A percentile compares a stretch with the other conserved stretches of the same genome.
Evolutionary conservation across 495 filamentous ascomycete species (phyloP).

Genomic region (Aspergillus hancockii): DNA sequence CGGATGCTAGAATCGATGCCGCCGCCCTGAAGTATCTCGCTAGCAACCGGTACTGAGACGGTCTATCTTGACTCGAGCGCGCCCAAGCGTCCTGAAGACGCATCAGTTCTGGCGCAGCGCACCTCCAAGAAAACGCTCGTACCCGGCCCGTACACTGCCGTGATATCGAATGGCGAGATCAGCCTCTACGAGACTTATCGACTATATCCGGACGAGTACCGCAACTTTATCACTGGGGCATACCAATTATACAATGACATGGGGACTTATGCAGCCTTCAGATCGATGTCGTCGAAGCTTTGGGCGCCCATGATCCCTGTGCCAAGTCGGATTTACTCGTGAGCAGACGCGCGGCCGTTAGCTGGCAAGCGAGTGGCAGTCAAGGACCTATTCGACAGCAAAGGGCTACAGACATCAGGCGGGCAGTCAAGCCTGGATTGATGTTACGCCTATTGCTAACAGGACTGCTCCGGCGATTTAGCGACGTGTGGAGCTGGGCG

Average conservation of each 20-base stretch:
- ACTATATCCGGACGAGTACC: constrained; percentile 48
- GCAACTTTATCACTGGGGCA: constrained; percentile 38
- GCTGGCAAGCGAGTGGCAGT: constrained; percentile 56
- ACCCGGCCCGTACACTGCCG: constrained; percentile 42
- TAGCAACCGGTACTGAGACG: neutral
- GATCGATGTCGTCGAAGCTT: neutral
- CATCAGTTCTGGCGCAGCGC: neutral
- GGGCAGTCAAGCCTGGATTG: constrained; percentile 60
- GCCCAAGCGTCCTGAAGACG: neutral
- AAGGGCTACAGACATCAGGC: constrained; percentile 53
- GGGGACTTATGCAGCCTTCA: constrained; percentile 20
- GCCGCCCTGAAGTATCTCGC: constrained; percentile 14
- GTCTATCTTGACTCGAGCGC: constrained; percentile 2
- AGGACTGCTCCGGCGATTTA: constrained; percentile 51
- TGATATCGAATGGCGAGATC: constrained; percentile 16
- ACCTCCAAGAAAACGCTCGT: neutral
- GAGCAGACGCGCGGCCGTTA: constrained; percentile 32
- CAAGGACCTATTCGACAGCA: constrained; percentile 64
- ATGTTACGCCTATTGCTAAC: constrained; percentile 49
- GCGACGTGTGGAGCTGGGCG: constrained; percentile 59
- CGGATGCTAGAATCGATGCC: constrained; percentile 1
- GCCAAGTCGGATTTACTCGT: constrained; percentile 14
- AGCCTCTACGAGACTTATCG: constrained; percentile 45
- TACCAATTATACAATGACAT: constrained; percentile 44
- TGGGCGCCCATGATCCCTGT: constrained; percentile 17